Evolutionary conservation across 169 alveolate genomes (phyloP).

Genomic region (Plasmodium inui): DNA sequence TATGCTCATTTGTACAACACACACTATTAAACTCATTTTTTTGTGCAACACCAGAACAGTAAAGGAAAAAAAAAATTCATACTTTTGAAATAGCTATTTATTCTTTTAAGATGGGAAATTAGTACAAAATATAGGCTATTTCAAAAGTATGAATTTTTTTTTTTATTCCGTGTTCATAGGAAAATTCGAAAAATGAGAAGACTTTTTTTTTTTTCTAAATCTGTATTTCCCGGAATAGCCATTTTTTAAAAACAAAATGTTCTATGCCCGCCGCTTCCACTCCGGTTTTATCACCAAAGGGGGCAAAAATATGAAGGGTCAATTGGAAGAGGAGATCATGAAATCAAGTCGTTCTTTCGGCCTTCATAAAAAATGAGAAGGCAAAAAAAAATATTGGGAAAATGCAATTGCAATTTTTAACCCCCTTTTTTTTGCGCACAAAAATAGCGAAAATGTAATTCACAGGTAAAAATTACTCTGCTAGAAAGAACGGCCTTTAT

Average conservation of each 20-base stretch:
- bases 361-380: neutral
- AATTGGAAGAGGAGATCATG: neutral
- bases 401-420: constrained; percentile 19
- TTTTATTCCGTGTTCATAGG: neutral
- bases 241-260: neutral
- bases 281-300: neutral
- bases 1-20: neutral
- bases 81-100: neutral
- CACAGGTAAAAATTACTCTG: neutral
- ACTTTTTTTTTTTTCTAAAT: neutral
- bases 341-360: neutral
- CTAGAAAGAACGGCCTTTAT: neutral
- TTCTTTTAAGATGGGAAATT: neutral
- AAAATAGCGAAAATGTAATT: constrained; percentile 8
- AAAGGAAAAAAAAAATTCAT: neutral
- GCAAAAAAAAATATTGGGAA: neutral
- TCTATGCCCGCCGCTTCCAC: neutral
- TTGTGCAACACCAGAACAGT: neutral
- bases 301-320: neutral
- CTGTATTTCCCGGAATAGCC: neutral
- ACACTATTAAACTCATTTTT: neutral
- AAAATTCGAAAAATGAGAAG: neutral
- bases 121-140: neutral
- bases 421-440: neutral
- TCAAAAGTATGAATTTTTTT: neutral